Evolutionary conservation across 768 basidiomycete genomes (phyloP).

Genomic region (Exidia glandulosa): DNA sequence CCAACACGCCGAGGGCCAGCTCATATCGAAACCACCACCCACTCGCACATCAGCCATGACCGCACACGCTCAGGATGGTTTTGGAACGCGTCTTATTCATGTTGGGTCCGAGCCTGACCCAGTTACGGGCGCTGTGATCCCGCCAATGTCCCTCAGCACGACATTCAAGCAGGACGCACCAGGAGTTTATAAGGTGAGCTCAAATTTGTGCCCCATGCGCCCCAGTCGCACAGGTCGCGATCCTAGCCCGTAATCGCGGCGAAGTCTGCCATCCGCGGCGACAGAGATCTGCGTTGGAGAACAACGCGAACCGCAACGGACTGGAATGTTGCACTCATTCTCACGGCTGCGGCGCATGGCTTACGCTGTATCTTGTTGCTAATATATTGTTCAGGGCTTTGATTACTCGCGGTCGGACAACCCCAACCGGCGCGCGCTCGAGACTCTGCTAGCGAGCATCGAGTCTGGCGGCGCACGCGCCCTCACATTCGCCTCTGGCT

Average conservation of each 20-base stretch:
- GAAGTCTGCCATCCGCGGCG: too few species aligned
- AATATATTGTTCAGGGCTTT: constrained; percentile 44
- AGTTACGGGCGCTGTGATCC: constrained; percentile 77
- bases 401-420: constrained; percentile 89
- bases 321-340: too few species aligned
- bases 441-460: constrained; percentile 63
- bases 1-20: neutral
- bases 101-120: constrained; percentile 68
- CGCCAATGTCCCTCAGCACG: constrained; percentile 81
- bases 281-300: too few species aligned
- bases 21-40: neutral
- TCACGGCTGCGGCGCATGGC: too few species aligned
- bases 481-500: constrained; percentile 78
- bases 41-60: too few species aligned
- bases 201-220: neutral
- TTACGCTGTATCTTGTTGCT: neutral
- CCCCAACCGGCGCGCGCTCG: constrained; percentile 76
- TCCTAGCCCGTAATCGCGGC: too few species aligned
- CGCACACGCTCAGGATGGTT: constrained; percentile 30
- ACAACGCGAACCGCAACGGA: too few species aligned
- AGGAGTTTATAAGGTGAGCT: constrained; percentile 59
- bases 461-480: constrained; percentile 65
- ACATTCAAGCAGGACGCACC: constrained; percentile 79
- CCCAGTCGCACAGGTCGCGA: too few species aligned
- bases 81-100: constrained; percentile 78